Percentiles rank a stretch among this genome's conserved stretches.
Conservation (phyloP, 441 rosid species). For the Adansonia madagascariensis region DNA sequence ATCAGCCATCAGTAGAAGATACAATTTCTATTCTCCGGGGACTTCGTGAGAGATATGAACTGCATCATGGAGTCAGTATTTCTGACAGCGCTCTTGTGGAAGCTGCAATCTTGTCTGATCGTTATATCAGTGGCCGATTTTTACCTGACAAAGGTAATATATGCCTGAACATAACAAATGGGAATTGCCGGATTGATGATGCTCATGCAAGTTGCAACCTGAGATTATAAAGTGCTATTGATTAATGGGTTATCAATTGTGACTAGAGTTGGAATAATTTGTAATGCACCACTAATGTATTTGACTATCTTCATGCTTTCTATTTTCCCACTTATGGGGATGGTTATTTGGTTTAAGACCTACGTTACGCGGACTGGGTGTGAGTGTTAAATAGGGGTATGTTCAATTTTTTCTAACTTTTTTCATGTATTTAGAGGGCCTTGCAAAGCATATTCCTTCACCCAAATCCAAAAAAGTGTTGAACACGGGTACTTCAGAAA, state of each 20-base stretch:
- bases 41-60: slow-evolving; percentile 86
- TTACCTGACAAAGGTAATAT: slow-evolving; percentile 90
- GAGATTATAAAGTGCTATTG: not conserved
- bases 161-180: slow-evolving; percentile 19
- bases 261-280: not conserved
- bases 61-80: slow-evolving; percentile 94
- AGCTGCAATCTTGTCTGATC: slow-evolving; percentile 91
- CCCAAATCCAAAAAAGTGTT: no score
- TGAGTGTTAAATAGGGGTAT: no score
- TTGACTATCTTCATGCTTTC: not conserved
- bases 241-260: not conserved
- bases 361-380: no score
- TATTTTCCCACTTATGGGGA: not conserved
- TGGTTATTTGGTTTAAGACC: slow-evolving; percentile 5
- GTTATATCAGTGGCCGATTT: slow-evolving; percentile 91
- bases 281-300: not conserved
- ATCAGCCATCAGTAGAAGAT: slow-evolving; percentile 87
- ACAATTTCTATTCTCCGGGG: slow-evolving; percentile 89
- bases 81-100: slow-evolving; percentile 94
- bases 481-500: no score
- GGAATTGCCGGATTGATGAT: not conserved
- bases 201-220: slow-evolving; percentile 14
- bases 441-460: no score
- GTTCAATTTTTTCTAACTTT: no score
- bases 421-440: no score